These are phyloP conservation scores for Vigna hirtella DNA, from an alignment of 306 rosid species.

Conservation along the genomic window DNA sequence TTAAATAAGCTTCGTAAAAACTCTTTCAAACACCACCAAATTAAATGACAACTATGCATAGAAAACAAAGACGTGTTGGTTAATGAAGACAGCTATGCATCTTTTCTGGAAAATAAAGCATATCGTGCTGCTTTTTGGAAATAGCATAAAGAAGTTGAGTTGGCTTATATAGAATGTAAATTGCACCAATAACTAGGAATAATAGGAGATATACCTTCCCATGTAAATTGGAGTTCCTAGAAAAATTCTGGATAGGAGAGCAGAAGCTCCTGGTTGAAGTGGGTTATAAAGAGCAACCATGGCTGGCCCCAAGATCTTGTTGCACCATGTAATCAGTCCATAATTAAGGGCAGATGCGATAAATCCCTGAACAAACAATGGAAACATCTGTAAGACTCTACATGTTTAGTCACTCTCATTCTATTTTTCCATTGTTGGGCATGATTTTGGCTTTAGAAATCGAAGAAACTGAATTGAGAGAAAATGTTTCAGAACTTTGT, in stretches of 20 bases:
- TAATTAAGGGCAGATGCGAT: conserved; percentile 93
- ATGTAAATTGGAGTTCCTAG: conserved; percentile 91
- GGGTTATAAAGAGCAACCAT: conserved; percentile 96
- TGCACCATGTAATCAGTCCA: conserved; percentile 95
- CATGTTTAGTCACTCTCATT: no score
- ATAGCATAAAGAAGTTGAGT: neutral
- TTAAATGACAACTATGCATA: neutral
- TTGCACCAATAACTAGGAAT: conserved; percentile 21
- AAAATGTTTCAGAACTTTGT: no score
- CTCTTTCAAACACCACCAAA: no score
- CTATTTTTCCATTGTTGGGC: no score
- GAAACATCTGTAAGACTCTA: conserved; percentile 23
- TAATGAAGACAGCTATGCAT: neutral
- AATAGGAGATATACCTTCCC: conserved; percentile 79
- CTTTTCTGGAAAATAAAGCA: conserved; percentile 3
- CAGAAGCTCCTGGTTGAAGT: conserved; percentile 93
- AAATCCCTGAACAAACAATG: conserved; percentile 66
- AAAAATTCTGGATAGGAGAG: conserved; percentile 81
- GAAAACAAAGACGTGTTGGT: neutral
- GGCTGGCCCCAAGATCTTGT: conserved; percentile 94
- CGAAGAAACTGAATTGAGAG: no score
- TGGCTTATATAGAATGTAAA: neutral
- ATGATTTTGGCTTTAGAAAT: no score
- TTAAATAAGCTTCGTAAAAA: no score
- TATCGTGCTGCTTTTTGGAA: neutral